A percentile compares a stretch with the other conserved stretches of the same genome.
phyloP scores from a whole-genome alignment of 306 rosid species.

The Styphnolobium japonicum region DNA sequence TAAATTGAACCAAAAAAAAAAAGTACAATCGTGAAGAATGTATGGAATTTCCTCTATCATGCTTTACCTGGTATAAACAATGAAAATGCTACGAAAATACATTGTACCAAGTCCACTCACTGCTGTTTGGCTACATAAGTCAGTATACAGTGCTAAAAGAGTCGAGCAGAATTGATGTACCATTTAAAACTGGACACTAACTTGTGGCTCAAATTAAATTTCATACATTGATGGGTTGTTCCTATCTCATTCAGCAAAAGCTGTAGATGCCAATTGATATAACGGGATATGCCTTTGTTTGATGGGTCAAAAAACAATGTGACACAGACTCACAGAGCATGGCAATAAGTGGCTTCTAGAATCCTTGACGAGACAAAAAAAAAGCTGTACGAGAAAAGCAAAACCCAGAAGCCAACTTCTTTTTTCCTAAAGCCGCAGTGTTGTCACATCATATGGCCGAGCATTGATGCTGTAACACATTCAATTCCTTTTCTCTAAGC shows the following conservation, averaged over 20 bases:
- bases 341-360: conserved; percentile 29
- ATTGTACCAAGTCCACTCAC: conserved; percentile 14
- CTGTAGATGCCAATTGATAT: conserved; percentile 20
- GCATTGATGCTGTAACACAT: conserved; percentile 16
- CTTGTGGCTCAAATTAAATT: conserved; percentile 24
- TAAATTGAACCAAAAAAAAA: neutral
- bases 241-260: conserved; percentile 32
- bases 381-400: conserved; percentile 17
- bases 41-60: neutral
- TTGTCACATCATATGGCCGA: conserved; percentile 22
- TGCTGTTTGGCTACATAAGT: neutral
- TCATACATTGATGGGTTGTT: conserved; percentile 19
- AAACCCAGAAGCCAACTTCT: neutral
- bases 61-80: neutral
- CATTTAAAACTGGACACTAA: conserved; percentile 12
- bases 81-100: neutral
- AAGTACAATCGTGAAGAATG: neutral
- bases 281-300: conserved; percentile 7
- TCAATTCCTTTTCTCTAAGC: conserved; percentile 8
- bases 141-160: neutral
- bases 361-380: conserved; percentile 19
- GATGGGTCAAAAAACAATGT: conserved; percentile 20
- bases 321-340: conserved; percentile 15
- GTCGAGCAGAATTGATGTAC: neutral
- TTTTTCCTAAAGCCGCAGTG: conserved; percentile 11